These are phyloP conservation scores for Arthrobotrys sphaeroides DNA, from an alignment of 2,329 filamentous ascomycete species.

Conservation along the genomic window DNA sequence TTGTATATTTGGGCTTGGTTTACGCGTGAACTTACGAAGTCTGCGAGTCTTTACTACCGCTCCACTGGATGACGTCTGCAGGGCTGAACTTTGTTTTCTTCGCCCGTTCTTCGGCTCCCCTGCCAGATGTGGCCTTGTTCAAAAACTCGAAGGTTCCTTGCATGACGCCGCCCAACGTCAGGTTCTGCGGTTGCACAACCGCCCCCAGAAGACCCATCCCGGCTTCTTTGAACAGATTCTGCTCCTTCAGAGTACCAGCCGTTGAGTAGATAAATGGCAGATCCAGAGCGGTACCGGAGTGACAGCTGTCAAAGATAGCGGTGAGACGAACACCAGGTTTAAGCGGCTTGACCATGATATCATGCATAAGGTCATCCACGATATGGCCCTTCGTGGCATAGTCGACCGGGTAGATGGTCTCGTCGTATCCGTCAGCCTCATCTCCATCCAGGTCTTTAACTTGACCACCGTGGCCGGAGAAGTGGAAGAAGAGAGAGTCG, in stretches of 20 bases:
- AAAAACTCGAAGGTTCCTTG: conserved; percentile 49
- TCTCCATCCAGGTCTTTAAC: conserved; percentile 81
- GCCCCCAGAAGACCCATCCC: conserved; percentile 71
- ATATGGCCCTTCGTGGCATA: conserved; percentile 82
- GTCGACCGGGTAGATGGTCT: conserved; percentile 85
- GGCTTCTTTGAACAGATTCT: conserved; percentile 74
- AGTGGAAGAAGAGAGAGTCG: conserved; percentile 97
- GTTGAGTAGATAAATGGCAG: conserved; percentile 76
- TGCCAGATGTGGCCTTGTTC: conserved; percentile 46
- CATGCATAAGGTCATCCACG: conserved; percentile 83
- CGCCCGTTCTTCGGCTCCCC: conserved; percentile 47
- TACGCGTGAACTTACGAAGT: conserved; percentile 35
- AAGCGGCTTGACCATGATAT: conserved; percentile 72
- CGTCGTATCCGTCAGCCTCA: conserved; percentile 82
- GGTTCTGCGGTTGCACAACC: conserved; percentile 18
- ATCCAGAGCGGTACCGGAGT: conserved; percentile 73
- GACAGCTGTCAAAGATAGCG: conserved; percentile 73
- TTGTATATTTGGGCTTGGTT: neutral
- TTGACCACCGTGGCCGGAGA: conserved; percentile 81
- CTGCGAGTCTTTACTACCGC: conserved; percentile 53
- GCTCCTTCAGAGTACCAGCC: conserved; percentile 74
- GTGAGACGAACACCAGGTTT: conserved; percentile 69
- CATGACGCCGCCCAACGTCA: conserved; percentile 51
- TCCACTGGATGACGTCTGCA: conserved; percentile 53
- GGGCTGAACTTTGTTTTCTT: conserved; percentile 53